phyloP scores from a whole-genome alignment of 192 early-diverging fungal species.

The Borealophlyctis nickersoniae region DNA sequence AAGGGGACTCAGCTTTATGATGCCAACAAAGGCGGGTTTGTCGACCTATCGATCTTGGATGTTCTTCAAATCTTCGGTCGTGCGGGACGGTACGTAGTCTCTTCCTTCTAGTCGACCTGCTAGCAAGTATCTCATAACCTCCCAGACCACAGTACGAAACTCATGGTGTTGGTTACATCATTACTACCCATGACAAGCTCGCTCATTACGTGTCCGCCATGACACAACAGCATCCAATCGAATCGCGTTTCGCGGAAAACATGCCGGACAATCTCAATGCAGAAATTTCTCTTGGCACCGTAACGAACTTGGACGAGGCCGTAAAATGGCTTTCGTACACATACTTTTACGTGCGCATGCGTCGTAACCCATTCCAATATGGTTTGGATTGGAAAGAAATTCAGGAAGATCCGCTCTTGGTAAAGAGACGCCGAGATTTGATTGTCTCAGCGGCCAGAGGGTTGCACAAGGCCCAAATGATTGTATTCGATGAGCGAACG shows the following conservation, averaged over 20 bases:
- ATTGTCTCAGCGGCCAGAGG: constrained; percentile 69
- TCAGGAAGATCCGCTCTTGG: constrained; percentile 75
- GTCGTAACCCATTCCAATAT: constrained; percentile 90
- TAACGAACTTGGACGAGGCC: constrained; percentile 92
- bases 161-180: constrained; percentile 89
- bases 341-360: constrained; percentile 94
- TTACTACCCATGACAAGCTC: constrained; percentile 92
- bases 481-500: constrained; percentile 78
- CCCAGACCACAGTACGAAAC: constrained; percentile 76
- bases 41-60: constrained; percentile 94
- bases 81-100: constrained; percentile 72
- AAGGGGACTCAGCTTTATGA: constrained; percentile 98
- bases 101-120: background rate
- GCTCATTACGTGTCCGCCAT: constrained; percentile 90
- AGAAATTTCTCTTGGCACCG: constrained; percentile 92
- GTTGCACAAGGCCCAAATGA: constrained; percentile 88
- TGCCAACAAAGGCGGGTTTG: constrained; percentile 87
- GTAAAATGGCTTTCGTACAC: constrained; percentile 97
- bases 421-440: constrained; percentile 76
- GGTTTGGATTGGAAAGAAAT: constrained; percentile 79
- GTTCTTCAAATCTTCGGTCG: constrained; percentile 99
- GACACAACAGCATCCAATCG: constrained; percentile 96
- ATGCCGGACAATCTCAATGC: constrained; percentile 96
- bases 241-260: constrained; percentile 81
- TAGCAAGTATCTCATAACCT: background rate